Base-by-base conservation (phyloP, 768 basidiomycete genomes). In the Collybiopsis confluens region DNA sequence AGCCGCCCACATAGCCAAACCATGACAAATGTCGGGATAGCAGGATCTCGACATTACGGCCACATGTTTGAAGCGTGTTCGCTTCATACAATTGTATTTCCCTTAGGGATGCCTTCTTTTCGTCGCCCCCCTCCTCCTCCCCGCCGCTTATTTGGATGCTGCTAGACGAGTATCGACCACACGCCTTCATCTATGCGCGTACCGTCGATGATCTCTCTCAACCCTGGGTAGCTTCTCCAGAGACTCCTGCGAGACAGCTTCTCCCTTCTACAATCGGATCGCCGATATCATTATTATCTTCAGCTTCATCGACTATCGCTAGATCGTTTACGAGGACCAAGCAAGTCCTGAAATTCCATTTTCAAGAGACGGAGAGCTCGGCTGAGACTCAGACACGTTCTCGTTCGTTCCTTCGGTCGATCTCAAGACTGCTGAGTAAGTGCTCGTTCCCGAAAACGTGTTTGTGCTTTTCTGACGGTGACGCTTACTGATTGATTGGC, bases 221-320 rank as follows among this genome's bases (percentile, higher is more conserved):
- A 15, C 58, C 56, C 11, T 64, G 63, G 63, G 46, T 58, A 13
- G 38, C 59, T 20, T 64, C 63, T 11, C 61, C 63, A 18, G 40
- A 46, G 16, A 46, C 27, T 28, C 42, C 55, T 35, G 50, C 54
- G 16, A 21, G 48, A 46, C 36, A 47, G 38, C 20, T 52, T 51
- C 36, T 45, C 13, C 30, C 37, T 15, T 44, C 23, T 7, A 43
- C 36, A 16, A 33, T 48, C 3, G 47, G 47, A 37, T 48, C 47
- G 35, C 47, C 41, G 18, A 18, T 52, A 52, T 52, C 50, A 38
- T 18, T 52, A 27, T 28, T 42, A 52, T 52, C 48, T 40, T 38
- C 50, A 16, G 33, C 16, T 43, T 52, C 50, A 36, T 26, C 35
- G 4, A 52, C 38, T 2, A 11, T 16, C 27, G 26, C 50, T 3